Conservation (phyloP, 495 filamentous ascomycete species). For the Aspergillus leporis region DNA sequence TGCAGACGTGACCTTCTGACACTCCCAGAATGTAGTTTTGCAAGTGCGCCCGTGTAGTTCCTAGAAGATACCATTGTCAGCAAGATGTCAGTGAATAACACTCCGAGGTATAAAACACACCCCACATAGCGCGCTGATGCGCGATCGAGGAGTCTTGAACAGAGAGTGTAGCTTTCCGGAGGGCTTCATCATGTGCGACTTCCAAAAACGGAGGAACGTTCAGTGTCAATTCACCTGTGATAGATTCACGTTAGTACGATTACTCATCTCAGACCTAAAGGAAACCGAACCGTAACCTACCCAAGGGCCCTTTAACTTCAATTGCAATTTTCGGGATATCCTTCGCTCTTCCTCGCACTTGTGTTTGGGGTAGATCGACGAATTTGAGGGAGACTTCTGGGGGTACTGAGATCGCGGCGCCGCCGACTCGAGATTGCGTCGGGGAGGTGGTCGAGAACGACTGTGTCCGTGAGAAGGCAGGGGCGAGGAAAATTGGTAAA, state of each 20-base stretch:
- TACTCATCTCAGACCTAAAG: neutral
- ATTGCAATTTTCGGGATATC: constrained; percentile 57
- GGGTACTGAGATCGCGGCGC: constrained; percentile 78
- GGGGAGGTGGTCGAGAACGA: constrained; percentile 70
- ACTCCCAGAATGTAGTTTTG: constrained; percentile 89
- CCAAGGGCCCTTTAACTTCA: constrained; percentile 73
- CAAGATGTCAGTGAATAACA: neutral
- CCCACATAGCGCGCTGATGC: constrained; percentile 96
- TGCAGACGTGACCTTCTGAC: constrained; percentile 91
- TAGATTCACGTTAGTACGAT: constrained; percentile 13
- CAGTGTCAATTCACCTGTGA: constrained; percentile 67
- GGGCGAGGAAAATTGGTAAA: constrained; percentile 71
- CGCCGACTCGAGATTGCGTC: constrained; percentile 77
- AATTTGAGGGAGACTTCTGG: constrained; percentile 73
- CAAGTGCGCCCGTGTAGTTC: constrained; percentile 84
- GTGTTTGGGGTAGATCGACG: constrained; percentile 56
- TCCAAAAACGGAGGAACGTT: constrained; percentile 71
- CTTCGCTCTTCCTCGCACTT: constrained; percentile 51
- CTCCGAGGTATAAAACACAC: constrained; percentile 53
- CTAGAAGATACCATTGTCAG: constrained; percentile 44
- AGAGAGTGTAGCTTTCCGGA: constrained; percentile 62
- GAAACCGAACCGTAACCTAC: constrained; percentile 38
- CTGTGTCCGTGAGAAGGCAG: constrained; percentile 65
- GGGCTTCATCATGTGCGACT: constrained; percentile 61
- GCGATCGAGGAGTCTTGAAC: constrained; percentile 62